These are phyloP conservation scores for Leptographium wingfieldii DNA, from an alignment of 2,329 filamentous ascomycete species.

Conservation along the genomic window DNA sequence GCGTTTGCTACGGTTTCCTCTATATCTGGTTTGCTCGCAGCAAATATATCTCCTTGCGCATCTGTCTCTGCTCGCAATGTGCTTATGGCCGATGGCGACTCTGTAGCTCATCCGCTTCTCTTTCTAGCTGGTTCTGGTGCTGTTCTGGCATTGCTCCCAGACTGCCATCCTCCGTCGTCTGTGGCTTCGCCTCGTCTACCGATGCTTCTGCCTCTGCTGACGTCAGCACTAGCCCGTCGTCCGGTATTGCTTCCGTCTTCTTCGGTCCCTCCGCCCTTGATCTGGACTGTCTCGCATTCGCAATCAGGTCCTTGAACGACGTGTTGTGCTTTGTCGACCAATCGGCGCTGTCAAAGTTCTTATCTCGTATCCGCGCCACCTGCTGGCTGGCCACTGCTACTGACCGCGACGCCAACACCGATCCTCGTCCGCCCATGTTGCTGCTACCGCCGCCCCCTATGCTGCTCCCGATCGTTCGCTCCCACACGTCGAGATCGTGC, in stretches of 20 bases:
- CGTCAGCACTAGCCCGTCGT: not conserved
- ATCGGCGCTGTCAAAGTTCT: conserved; percentile 71
- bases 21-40: not conserved
- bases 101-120: not conserved
- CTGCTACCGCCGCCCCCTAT: conserved; percentile 13
- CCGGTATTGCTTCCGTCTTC: not conserved
- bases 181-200: not conserved
- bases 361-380: conserved; percentile 56
- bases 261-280: conserved; percentile 17
- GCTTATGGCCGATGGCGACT: not conserved
- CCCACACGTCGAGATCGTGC: conserved; percentile 74
- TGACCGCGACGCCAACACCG: conserved; percentile 2
- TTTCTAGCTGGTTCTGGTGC: not conserved
- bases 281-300: conserved; percentile 52
- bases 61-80: not conserved
- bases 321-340: conserved; percentile 63
- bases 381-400: conserved; percentile 14
- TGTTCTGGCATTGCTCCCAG: not conserved
- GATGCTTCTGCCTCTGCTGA: not conserved
- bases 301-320: conserved; percentile 71
- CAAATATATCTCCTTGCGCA: not conserved
- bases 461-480: conserved; percentile 59
- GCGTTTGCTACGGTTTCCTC: not conserved
- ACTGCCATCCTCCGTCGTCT: too few relatives aligned
- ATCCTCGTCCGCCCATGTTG: not conserved